phyloP scores from a whole-genome alignment of 176 grass and related monocot species.

The Oryza glaberrima region DNA sequence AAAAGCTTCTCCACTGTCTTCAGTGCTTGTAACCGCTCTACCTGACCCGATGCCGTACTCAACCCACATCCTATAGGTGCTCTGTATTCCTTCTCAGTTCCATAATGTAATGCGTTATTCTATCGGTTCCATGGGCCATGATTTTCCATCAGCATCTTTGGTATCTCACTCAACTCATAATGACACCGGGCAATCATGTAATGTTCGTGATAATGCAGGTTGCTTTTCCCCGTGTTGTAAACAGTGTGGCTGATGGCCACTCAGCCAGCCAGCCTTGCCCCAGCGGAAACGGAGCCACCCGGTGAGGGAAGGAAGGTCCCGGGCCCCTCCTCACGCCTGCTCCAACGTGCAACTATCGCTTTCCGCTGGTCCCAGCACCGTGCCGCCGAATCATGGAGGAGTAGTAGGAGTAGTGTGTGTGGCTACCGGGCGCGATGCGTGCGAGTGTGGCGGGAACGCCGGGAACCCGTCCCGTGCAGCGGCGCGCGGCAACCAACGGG shows the following conservation, averaged over 20 bases:
- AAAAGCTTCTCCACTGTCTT: background rate
- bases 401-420: no score
- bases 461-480: slow-evolving; percentile 1
- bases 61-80: background rate
- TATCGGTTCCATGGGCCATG: background rate
- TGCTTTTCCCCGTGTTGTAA: slow-evolving; percentile 3
- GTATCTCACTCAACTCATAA: background rate
- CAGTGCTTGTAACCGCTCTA: background rate
- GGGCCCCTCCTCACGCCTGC: background rate
- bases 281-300: background rate
- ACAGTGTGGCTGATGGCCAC: slow-evolving; percentile 18
- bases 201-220: background rate
- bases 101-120: background rate
- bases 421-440: no score
- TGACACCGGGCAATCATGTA: background rate
- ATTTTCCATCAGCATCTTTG: background rate
- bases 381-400: background rate
- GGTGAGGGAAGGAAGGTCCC: no score
- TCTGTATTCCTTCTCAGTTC: background rate
- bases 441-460: slow-evolving; percentile 18
- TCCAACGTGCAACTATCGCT: slow-evolving; percentile 44
- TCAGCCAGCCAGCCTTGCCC: background rate
- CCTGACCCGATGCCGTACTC: background rate
- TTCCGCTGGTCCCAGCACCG: slow-evolving; percentile 1
- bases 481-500: slow-evolving; percentile 43